Conservation (phyloP, 177 flowering plant species). For the Telopea speciosissima region DNA sequence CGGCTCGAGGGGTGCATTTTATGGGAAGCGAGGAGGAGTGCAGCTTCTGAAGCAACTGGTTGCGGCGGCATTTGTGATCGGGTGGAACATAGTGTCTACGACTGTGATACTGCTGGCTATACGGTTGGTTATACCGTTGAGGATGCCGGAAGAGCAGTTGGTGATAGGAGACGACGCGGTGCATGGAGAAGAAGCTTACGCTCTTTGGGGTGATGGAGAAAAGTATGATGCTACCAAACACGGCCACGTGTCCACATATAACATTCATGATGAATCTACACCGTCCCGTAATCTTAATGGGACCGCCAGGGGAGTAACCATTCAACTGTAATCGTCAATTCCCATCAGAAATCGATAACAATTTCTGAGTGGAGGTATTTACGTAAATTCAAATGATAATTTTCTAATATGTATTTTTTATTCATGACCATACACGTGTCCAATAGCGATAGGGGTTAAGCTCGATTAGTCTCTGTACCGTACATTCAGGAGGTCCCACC, state of each 20-base stretch:
- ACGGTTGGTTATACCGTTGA: slow-evolving; percentile 41
- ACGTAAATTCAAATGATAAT: too few species aligned
- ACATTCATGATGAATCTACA: slow-evolving; percentile 8
- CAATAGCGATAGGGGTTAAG: too few species aligned
- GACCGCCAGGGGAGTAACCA: slow-evolving; percentile 58
- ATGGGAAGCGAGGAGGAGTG: slow-evolving; percentile 48
- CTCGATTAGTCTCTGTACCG: too few species aligned
- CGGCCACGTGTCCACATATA: slow-evolving; percentile 16
- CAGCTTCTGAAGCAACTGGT: slow-evolving; percentile 66
- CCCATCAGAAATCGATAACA: too few species aligned
- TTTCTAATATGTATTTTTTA: too few species aligned
- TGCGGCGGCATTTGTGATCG: slow-evolving; percentile 58
- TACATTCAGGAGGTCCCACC: too few species aligned
- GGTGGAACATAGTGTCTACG: slow-evolving; percentile 65
- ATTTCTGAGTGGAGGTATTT: too few species aligned
- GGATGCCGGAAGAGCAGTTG: slow-evolving; percentile 75
- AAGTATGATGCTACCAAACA: slow-evolving; percentile 55
- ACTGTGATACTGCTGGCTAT: slow-evolving; percentile 44
- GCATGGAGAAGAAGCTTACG: slow-evolving; percentile 62
- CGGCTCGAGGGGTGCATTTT: slow-evolving; percentile 55
- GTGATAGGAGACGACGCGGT: slow-evolving; percentile 65
- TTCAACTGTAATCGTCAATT: slow-evolving; percentile 31
- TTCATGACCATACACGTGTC: too few species aligned
- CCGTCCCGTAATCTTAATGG: slow-evolving; percentile 35
- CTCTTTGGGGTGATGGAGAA: slow-evolving; percentile 75